A percentile compares a stretch with the other conserved stretches of the same genome.
phyloP scores from a whole-genome alignment of 257 asterid genomes.

The Penstemon newberryi region DNA sequence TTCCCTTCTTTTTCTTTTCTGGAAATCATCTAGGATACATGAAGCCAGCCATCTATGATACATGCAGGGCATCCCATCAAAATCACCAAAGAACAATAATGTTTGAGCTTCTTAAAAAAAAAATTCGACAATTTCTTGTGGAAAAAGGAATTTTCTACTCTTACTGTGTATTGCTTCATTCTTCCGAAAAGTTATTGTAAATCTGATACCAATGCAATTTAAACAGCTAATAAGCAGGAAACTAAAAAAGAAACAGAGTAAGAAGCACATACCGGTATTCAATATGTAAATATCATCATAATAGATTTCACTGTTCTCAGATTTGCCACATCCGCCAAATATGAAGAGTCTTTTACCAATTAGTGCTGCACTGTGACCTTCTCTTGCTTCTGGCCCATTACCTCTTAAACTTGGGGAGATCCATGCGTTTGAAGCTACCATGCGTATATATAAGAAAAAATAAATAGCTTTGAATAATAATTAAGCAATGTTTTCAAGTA shows the following conservation, averaged over 20 bases:
- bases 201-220: neutral
- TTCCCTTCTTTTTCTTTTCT: conserved; percentile 11
- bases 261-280: conserved; percentile 63
- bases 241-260: conserved; percentile 8
- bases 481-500: conserved; percentile 4
- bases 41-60: neutral
- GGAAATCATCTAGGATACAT: conserved; percentile 11
- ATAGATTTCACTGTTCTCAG: conserved; percentile 62
- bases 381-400: conserved; percentile 89
- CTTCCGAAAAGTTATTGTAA: conserved; percentile 6
- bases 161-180: neutral
- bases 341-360: conserved; percentile 87
- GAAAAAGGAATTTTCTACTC: conserved; percentile 16
- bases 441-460: conserved; percentile 16
- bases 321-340: conserved; percentile 95
- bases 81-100: conserved; percentile 5
- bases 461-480: conserved; percentile 11
- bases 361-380: conserved; percentile 97
- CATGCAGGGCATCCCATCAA: conserved; percentile 16
- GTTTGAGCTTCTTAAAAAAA: neutral
- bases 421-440: conserved; percentile 83
- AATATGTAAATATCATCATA: conserved; percentile 90
- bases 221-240: no score
- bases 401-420: conserved; percentile 79
- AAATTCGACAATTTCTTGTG: neutral